These are phyloP conservation scores for Tylopilus sp. DNA, from an alignment of 768 basidiomycete genomes.

Conservation along the genomic window DNA sequence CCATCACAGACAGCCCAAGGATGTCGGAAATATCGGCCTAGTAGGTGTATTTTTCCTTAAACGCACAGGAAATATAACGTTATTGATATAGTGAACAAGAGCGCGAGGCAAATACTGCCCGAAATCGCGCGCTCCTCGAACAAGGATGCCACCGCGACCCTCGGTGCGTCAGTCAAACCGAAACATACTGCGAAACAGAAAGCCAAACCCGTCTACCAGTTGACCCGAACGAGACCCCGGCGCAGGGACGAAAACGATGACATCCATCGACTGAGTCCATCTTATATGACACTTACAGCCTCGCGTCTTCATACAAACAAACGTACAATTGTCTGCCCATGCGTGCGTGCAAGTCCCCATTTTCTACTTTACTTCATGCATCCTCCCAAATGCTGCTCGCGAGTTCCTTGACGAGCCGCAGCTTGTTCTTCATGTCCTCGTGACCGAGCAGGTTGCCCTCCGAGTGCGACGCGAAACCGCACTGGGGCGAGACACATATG, in stretches of 20 bases:
- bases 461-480: constrained; percentile 46
- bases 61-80: not conserved
- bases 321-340: no score
- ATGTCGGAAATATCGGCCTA: constrained; percentile 52
- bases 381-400: constrained; percentile 38
- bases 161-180: constrained; percentile 44
- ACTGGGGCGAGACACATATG: constrained; percentile 48
- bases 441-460: constrained; percentile 41
- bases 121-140: constrained; percentile 72
- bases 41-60: constrained; percentile 31
- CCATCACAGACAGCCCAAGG: no score
- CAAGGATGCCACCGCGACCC: constrained; percentile 51
- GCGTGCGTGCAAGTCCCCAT: no score
- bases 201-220: constrained; percentile 53
- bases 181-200: constrained; percentile 37
- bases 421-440: constrained; percentile 33
- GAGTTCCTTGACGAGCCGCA: constrained; percentile 32
- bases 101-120: constrained; percentile 77
- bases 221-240: constrained; percentile 64
- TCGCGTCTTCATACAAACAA: no score
- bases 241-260: constrained; percentile 61
- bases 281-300: no score
- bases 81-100: constrained; percentile 52
- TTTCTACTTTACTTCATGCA: constrained; percentile 7
- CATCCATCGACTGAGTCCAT: no score